Base-by-base conservation (phyloP, 106 monocot genomes). In the Dendrobium nobile region DNA sequence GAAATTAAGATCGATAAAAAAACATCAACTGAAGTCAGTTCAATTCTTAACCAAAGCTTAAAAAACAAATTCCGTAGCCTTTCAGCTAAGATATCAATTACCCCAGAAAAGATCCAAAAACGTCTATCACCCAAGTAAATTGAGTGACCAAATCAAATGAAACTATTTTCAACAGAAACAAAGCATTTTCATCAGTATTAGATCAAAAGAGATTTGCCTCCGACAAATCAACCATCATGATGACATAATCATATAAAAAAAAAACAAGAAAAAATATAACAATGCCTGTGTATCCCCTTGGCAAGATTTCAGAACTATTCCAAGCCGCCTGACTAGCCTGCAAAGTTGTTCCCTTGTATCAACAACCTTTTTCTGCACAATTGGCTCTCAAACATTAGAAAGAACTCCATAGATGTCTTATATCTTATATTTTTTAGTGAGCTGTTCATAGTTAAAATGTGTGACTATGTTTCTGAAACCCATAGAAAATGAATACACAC, bases 281-380 rank as follows among this genome's bases (percentile, higher is more conserved):
- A 81, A 58, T 79, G 82, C 98, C 92, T 95, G 81, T 77, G 84
- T 92, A 82, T 98, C 98, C 83, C 78, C 75, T 83, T 91, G 91
- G 78, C 95, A 95, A 54, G 98, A 98, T 83, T 91, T 92, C 10
- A 89, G 82, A 80, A 58, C 47, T 77, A 98, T 70, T 56, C 97
- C 92, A 82, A 95, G 87, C 79, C 88, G 86, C 79, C 83, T 98
- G 82, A 92, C 51, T 51, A 95, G 80, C 74, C 82, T 95, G 65
- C 83, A 73, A 17, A 95, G 91, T 83, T 98, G 97, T 76, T 82
- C 94, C 81, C 95, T 92, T 20, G 94, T 91, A 24, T 98, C 92
- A 80, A 94, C 77, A 80, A 91, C 95, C 85, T 98, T 98, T 81
- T 98, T 98, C 97, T 98, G 94, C 89, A 87, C 33, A 83, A 84